phyloP scores from a whole-genome alignment of 2,329 filamentous ascomycete species.

The Aspergillus spinulosporus region DNA sequence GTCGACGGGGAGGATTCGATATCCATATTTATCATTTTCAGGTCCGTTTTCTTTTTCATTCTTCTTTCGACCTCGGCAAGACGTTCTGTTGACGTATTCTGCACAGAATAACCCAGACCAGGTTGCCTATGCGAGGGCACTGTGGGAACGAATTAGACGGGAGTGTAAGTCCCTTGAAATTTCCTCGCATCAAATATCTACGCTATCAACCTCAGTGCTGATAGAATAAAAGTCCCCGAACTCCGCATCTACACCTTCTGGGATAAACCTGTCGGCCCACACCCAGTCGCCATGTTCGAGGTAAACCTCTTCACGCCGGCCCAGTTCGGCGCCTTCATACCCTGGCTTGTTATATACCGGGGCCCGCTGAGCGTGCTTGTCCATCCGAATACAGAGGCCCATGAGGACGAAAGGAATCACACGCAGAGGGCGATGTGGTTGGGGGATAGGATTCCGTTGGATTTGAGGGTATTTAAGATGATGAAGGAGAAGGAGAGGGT shows the following conservation, averaged over 20 bases:
- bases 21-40: slow-evolving; percentile 82
- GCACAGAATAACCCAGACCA: slow-evolving; percentile 60
- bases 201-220: too few species aligned
- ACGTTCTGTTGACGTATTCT: not conserved
- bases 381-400: slow-evolving; percentile 71
- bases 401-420: slow-evolving; percentile 55
- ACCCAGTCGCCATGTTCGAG: slow-evolving; percentile 87
- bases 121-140: slow-evolving; percentile 64
- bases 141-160: slow-evolving; percentile 75
- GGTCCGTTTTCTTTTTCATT: slow-evolving; percentile 23
- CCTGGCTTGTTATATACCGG: slow-evolving; percentile 80
- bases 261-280: slow-evolving; percentile 76
- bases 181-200: too few species aligned
- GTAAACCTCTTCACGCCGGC: slow-evolving; percentile 82
- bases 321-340: slow-evolving; percentile 85
- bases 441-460: slow-evolving; percentile 47
- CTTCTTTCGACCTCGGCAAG: not conserved
- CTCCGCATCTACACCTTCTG: slow-evolving; percentile 77
- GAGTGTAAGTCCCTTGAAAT: slow-evolving; percentile 62
- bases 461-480: slow-evolving; percentile 41
- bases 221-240: slow-evolving; percentile 63
- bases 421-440: slow-evolving; percentile 48
- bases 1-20: slow-evolving; percentile 72
- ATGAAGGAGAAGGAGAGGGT: slow-evolving; percentile 20
- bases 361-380: slow-evolving; percentile 76